Evolutionary conservation across 257 asterid genomes (phyloP).

Genomic region (Gentiana macrophylla): DNA sequence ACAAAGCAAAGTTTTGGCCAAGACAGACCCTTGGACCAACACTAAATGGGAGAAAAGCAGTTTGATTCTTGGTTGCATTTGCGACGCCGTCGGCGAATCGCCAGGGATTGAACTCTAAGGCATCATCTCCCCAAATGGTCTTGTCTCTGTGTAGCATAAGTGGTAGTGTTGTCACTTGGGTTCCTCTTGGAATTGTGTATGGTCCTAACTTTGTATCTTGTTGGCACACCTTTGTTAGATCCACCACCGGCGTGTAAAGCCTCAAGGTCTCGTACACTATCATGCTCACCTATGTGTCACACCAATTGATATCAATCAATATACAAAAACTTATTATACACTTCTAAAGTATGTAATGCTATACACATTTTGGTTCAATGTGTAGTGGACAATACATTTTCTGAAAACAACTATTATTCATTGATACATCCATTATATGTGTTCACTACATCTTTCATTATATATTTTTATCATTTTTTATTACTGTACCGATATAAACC

Average conservation of each 20-base stretch:
- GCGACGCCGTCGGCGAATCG: slow-evolving; percentile 20
- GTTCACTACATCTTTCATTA: too few relatives aligned
- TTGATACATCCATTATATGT: too few relatives aligned
- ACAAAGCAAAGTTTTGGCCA: slow-evolving; percentile 16
- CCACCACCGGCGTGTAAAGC: slow-evolving; percentile 1
- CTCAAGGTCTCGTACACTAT: slow-evolving; percentile 3
- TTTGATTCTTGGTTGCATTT: slow-evolving; percentile 10
- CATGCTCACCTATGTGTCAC: not conserved
- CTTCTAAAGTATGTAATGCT: not conserved
- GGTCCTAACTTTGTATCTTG: slow-evolving; percentile 3
- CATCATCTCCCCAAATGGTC: slow-evolving; percentile 19
- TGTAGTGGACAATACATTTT: not conserved
- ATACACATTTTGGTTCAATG: not conserved
- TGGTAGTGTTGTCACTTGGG: not conserved
- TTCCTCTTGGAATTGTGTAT: not conserved
- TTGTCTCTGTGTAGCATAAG: slow-evolving; percentile 1
- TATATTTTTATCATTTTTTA: too few relatives aligned
- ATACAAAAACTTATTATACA: too few relatives aligned
- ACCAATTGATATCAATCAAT: too few relatives aligned
- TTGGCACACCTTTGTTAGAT: not conserved
- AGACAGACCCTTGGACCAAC: slow-evolving; percentile 19
- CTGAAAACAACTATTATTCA: too few relatives aligned
- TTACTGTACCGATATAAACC: too few relatives aligned
- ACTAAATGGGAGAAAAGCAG: slow-evolving; percentile 15
- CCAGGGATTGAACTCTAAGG: slow-evolving; percentile 15